These are phyloP conservation scores for Rhodotorula sp. DNA, from an alignment of 1,284 basidiomycete genomes.

Conservation along the genomic window DNA sequence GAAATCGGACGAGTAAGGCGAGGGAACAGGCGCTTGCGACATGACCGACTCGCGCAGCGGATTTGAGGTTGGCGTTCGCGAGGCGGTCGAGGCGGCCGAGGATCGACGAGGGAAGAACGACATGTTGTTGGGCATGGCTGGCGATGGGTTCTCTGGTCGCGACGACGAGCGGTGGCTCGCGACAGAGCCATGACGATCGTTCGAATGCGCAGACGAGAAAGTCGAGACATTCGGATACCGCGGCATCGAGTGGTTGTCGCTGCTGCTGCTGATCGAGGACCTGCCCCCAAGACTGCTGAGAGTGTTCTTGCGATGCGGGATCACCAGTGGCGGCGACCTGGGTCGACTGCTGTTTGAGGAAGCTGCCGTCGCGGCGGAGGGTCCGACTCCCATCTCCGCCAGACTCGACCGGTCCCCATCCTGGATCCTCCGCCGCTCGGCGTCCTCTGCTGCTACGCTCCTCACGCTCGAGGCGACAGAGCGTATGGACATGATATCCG, in stretches of 20 bases:
- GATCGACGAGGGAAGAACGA: constrained; percentile 5
- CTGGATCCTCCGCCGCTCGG: neutral
- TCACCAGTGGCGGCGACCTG: neutral
- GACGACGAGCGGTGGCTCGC: constrained; percentile 16
- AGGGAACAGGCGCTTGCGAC: constrained; percentile 6
- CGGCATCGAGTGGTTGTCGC: neutral
- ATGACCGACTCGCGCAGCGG: constrained; percentile 19
- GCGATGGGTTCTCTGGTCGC: constrained; percentile 22
- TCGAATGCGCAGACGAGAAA: constrained; percentile 10
- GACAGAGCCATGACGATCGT: constrained; percentile 8
- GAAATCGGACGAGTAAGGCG: constrained; percentile 56
- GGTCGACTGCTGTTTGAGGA: neutral
- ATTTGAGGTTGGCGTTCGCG: constrained; percentile 15
- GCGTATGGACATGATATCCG: constrained; percentile 21
- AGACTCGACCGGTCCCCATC: neutral
- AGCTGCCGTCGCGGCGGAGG: neutral
- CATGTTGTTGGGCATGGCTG: neutral
- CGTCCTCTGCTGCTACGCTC: too few relatives aligned
- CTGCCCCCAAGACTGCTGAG: neutral
- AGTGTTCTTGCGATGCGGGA: constrained; percentile 1
- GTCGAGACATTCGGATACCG: constrained; percentile 16
- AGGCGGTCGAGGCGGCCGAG: constrained; percentile 1
- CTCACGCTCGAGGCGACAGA: constrained; percentile 28
- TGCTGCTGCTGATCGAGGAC: neutral
- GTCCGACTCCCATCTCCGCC: neutral